phyloP scores from a whole-genome alignment of 805 yeast genomes.

The Ascoidea rubescens region DNA sequence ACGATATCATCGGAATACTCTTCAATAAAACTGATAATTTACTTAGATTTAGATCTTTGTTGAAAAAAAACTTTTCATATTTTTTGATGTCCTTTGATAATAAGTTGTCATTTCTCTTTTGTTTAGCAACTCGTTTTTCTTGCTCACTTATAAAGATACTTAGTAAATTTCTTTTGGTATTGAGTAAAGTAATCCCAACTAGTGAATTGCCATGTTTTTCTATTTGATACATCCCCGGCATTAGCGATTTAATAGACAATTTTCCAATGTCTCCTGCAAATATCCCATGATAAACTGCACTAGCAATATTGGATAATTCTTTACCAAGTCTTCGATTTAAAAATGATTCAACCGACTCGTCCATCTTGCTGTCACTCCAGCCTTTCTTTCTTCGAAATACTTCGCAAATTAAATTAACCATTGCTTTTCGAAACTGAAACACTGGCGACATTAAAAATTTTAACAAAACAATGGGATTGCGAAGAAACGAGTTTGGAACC shows the following conservation, averaged over 20 bases:
- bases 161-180: not conserved
- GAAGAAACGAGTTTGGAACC: conserved; percentile 25
- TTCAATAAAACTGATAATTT: conserved; percentile 25
- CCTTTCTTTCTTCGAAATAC: conserved; percentile 25
- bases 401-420: not conserved
- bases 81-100: conserved; percentile 18
- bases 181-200: not conserved
- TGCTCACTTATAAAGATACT: too few species aligned
- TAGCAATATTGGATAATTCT: conserved; percentile 31
- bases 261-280: conserved; percentile 73
- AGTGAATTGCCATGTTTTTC: conserved; percentile 24
- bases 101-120: conserved; percentile 2
- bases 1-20: conserved; percentile 46
- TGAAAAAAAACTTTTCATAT: conserved; percentile 27
- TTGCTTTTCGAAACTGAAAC: not conserved
- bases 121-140: conserved; percentile 3
- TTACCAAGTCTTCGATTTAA: conserved; percentile 58
- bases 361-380: conserved; percentile 19
- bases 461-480: conserved; percentile 1
- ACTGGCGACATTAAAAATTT: conserved; percentile 16
- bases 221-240: conserved; percentile 22
- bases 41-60: conserved; percentile 22
- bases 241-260: conserved; percentile 28
- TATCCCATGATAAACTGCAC: conserved; percentile 81
- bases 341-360: conserved; percentile 63